Percentiles rank a stretch among this genome's conserved stretches.
Conservation (phyloP, 768 basidiomycete species). For the Auriculariales sp. region DNA sequence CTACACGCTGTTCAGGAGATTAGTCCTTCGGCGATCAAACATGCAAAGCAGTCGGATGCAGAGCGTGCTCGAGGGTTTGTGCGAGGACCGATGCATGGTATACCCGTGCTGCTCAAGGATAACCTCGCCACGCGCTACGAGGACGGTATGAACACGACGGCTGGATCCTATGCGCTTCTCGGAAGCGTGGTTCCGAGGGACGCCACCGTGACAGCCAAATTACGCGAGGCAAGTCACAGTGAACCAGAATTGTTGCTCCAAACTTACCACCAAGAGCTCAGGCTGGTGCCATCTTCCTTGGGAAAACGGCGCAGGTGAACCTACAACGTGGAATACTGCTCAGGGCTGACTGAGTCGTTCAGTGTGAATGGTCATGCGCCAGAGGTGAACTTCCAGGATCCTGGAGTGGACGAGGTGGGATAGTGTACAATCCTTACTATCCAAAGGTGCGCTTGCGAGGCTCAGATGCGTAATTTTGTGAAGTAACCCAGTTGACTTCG, state of each 20-base stretch:
- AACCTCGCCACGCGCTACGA: conserved; percentile 21
- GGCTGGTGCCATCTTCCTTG: conserved; percentile 21
- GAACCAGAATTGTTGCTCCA: not conserved
- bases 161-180: conserved; percentile 20
- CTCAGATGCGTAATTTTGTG: not conserved
- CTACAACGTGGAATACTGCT: not conserved
- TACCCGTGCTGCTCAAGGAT: conserved; percentile 33
- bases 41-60: conserved; percentile 35
- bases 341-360: conserved; percentile 21
- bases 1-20: conserved; percentile 45
- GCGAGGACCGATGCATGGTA: conserved; percentile 38
- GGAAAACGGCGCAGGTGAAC: not conserved
- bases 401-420: conserved; percentile 33
- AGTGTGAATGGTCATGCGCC: conserved; percentile 29
- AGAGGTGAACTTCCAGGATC: conserved; percentile 24
- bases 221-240: conserved; percentile 11
- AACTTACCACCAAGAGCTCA: not conserved
- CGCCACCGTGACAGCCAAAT: conserved; percentile 15
- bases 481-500: not conserved
- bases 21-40: conserved; percentile 35
- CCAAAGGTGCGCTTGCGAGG: conserved; percentile 12
- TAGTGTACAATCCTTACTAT: conserved; percentile 25
- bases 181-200: conserved; percentile 19
- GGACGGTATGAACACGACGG: conserved; percentile 15
- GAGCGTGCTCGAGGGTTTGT: conserved; percentile 28